Conservation (phyloP, 2,329 filamentous ascomycete species). For the Cladosporium phlei region DNA sequence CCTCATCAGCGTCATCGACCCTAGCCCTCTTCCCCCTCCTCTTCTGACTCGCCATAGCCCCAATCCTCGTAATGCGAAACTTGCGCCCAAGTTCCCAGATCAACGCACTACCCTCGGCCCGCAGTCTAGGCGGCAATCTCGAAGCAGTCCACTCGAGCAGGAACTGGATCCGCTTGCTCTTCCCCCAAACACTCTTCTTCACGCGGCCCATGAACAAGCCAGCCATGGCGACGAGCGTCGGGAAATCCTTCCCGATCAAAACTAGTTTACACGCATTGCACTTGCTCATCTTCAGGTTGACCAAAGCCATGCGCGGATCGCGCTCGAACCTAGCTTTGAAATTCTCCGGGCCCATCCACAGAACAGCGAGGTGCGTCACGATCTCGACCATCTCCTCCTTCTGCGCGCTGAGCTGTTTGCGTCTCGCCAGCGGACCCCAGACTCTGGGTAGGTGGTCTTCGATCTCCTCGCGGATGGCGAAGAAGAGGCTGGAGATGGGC, state of each 20-base stretch:
- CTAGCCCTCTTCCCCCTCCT: neutral
- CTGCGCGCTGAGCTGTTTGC: conserved; percentile 2
- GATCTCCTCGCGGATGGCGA: conserved; percentile 18
- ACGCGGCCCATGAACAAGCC: conserved; percentile 23
- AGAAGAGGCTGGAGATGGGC: conserved; percentile 21
- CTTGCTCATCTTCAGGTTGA: conserved; percentile 7
- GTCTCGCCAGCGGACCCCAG: conserved; percentile 13
- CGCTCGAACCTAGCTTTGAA: conserved; percentile 11
- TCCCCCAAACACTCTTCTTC: conserved; percentile 20
- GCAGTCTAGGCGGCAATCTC: neutral
- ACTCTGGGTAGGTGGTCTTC: conserved; percentile 6
- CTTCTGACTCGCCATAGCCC: conserved; percentile 10
- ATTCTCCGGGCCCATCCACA: conserved; percentile 16
- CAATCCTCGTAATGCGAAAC: conserved; percentile 5
- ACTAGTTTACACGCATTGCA: conserved; percentile 24
- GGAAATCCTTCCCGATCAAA: conserved; percentile 12
- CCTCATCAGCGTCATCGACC: neutral
- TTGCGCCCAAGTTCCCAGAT: conserved; percentile 12
- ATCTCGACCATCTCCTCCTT: conserved; percentile 11
- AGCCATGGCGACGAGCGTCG: conserved; percentile 19
- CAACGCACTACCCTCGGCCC: neutral
- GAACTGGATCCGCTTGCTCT: conserved; percentile 23
- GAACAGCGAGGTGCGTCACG: conserved; percentile 11
- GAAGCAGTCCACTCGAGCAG: conserved; percentile 9
- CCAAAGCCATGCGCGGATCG: neutral